Conservation (phyloP, 768 basidiomycete genomes). For the Phaeolepiota aurea region DNA sequence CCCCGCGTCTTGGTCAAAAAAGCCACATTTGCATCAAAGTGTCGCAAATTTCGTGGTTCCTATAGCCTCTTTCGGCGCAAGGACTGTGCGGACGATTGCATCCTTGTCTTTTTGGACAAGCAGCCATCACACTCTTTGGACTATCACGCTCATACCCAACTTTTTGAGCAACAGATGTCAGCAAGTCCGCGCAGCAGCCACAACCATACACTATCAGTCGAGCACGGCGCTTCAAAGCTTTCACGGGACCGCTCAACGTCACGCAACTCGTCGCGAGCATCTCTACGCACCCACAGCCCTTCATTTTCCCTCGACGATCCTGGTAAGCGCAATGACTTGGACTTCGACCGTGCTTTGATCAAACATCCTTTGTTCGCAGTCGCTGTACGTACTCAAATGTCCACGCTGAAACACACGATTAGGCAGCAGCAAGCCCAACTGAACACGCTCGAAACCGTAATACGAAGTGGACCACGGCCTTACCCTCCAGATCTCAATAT, state of each 20-base stretch:
- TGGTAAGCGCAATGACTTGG: constrained; percentile 36
- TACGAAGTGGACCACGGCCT: constrained; percentile 62
- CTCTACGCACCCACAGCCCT: constrained; percentile 46
- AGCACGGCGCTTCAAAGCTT: constrained; percentile 19
- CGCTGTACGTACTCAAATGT: constrained; percentile 71
- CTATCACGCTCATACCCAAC: constrained; percentile 5
- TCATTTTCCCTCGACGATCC: constrained; percentile 52
- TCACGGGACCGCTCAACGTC: constrained; percentile 27
- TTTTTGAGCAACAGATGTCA: constrained; percentile 18
- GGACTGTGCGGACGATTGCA: too few species aligned
- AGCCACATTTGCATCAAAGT: neutral
- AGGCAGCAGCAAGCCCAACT: constrained; percentile 80
- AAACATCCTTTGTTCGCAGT: constrained; percentile 32
- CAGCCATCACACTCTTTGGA: constrained; percentile 4
- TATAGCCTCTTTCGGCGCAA: too few species aligned
- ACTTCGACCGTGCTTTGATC: constrained; percentile 6
- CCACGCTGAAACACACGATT: constrained; percentile 74
- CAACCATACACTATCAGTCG: constrained; percentile 7
- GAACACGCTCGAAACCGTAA: constrained; percentile 56
- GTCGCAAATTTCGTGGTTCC: neutral
- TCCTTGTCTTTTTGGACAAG: neutral
- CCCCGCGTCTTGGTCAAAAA: neutral
- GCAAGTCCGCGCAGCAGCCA: constrained; percentile 13
- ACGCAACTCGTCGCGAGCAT: constrained; percentile 34
- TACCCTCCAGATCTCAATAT: constrained; percentile 27